Evolutionary conservation across 352 stramenopile genomes (phyloP), one percentile per base, ranked within the genome.

Genomic region (Pythium scleroteichum): DNA sequence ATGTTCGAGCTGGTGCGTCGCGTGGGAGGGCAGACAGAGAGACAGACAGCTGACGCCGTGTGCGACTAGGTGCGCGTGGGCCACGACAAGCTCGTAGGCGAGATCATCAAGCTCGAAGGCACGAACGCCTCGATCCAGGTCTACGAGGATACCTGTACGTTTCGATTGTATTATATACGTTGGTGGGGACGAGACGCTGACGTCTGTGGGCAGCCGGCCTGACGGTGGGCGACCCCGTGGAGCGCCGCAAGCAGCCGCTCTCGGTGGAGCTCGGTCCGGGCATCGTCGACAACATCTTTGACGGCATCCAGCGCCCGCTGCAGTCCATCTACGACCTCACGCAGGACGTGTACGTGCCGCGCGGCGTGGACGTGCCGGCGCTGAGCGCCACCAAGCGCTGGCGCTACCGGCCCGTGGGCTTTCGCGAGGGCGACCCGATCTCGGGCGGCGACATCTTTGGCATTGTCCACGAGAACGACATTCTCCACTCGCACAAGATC

Each of bases 281-380:
- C 63, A 99, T 99, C 69, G 99, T 99, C 80, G 97, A 97, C 68
- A 99, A 98, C 55, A 99, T 99, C 82, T 99, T 99, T 64, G 98
- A 99, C 82, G 98, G 98, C 66, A 99, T 99, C 77, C 98, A 99
- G 76, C 94, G 98, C 66, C 98, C 98, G 29, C 76, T 99, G 51
- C 95, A 99, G 75, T 87, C 89, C 51, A 99, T 99, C 78, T 94
- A 92, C 58, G 78, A 93, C 46, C 69, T 95, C 50, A 88, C 77
- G 32, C 94, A 97, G 63, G 92, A 99, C 81, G 96, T 99, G 42
- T 99, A 99, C 81, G 97, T 99, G 22, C 96, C 96, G 33, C 87
- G 92, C 56, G 97, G 97, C 63, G 96, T 99, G 42, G 97, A 99
- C 71, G 92, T 99, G 40, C 82, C 95, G 6, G 96, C 92, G 40